Evolutionary conservation across 371 early-diverging fungal genomes (phyloP), one percentile per base, ranked within the genome.

Genomic region (Dinochytrium kinnereticum): DNA sequence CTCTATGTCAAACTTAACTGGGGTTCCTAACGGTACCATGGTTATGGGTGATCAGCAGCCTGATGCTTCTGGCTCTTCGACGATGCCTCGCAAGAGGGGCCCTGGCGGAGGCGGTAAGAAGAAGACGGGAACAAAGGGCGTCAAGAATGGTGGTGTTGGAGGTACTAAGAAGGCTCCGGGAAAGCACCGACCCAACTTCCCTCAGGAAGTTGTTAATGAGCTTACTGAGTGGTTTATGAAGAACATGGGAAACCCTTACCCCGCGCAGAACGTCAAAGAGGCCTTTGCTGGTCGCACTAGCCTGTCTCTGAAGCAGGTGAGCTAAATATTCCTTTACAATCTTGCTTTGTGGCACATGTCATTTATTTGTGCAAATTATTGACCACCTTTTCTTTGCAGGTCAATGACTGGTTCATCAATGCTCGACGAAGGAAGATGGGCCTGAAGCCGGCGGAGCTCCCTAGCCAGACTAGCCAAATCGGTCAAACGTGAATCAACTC

Each of bases 331-430:
- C 38, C 15, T 30, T 24, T 37, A 15, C 36, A 64, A 64, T 30
- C 5, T 15, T 30, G 13, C 59, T 17, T 24, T 7, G 15, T 57
- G 10, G 26, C 30, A 24, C 21, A 57, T 21, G 49, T 44, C 21
- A 10, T 13, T 44, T 21, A 44, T 64, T 37, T n/a, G n/a, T n/a
- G n/a, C n/a, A n/a, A n/a, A n/a, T n/a, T n/a, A n/a, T n/a, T n/a
- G n/a, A n/a, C n/a, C n/a, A n/a, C n/a, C n/a, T n/a, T n/a, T n/a
- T n/a, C n/a, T n/a, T n/a, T n/a, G n/a, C 17, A 64, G 64, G 64
- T 64, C 19, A 64, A 64, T 24, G 64, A 64, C 64, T 64, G 64
- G 64, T 64, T 64, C 34, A 64, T 64, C 38, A 64, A 64, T 31
- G 64, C 64, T 13, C 26, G 64, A 17, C 15, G 64, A 15, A 19